Evolutionary conservation across 23 red algal species (phyloP), one percentile per base, ranked within the genome.

Genomic region (Gracilariopsis chorda): DNA sequence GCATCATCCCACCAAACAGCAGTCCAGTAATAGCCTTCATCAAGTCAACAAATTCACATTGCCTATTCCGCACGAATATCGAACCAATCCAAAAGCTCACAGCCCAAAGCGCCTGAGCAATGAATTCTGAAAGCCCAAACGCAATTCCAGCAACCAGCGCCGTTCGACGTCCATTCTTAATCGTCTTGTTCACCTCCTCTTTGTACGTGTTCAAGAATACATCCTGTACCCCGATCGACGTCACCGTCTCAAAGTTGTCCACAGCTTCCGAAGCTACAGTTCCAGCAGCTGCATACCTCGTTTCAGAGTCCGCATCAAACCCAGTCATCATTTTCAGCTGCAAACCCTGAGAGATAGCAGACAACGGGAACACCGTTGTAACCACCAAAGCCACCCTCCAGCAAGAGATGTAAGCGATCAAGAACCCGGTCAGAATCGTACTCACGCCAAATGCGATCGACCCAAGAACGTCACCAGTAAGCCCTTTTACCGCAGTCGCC

Each of bases 321-420:
- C 93, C 97, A 39, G 88, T 94, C 93, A 99, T 96, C 82, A 90
- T 45, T 56, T 92, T 96, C 84, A 99, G 75, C 61, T 99, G 90
- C 25, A 93, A 33, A 25, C 57, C 67, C 53, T 90, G 93, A 27
- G 85, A 87, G 0, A 95, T 17, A 20, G 90, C 97, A 56, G 94
- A 64, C 35, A 94, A n/a, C 24, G 97, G 97, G 41, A 94, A 88
- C 33, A 96, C 39, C 3, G 49, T 80, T 6, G 95, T 86, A 5
- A 99, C 80, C 7, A 99, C 84, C 14, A 91, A 52, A 7, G 97
- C 93, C n/a, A 99, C 80, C 33, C 49, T 51, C 88, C 92, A 92
- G 48, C 92, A 94, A 29, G 83, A 60, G 0, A 84, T 75, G 19
- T 96, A 96, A 25, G 90, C 88, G 48, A 99, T 73, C 33, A 88